phyloP scores from a whole-genome alignment of 2,329 filamentous ascomycete genomes.

The Akanthomyces lecanii region DNA sequence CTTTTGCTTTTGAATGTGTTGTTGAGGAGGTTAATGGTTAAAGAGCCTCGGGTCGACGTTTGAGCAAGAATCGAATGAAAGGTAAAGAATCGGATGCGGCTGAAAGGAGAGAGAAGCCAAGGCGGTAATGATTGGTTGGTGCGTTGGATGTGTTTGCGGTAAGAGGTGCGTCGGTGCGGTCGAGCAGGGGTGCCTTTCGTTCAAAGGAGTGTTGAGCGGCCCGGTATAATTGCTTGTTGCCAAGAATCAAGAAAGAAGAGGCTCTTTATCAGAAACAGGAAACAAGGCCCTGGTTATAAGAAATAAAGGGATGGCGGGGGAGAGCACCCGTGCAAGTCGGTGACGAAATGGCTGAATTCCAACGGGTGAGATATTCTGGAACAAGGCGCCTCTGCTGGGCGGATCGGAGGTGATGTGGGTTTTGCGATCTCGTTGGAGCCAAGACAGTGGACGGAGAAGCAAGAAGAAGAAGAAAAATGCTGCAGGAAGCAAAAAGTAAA shows the following conservation, averaged over 20 bases:
- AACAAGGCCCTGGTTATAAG: neutral
- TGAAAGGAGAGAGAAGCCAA: neutral
- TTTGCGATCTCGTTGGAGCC: neutral
- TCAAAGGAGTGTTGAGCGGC: no score
- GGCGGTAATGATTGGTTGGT: conserved; percentile 4
- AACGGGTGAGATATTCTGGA: conserved; percentile 13
- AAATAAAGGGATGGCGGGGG: neutral
- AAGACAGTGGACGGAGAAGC: no score
- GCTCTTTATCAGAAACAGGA: neutral
- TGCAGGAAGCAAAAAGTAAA: neutral
- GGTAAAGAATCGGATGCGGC: neutral
- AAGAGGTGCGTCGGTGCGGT: conserved; percentile 2
- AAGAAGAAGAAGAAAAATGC: no score
- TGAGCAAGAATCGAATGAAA: neutral
- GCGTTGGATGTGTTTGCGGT: conserved; percentile 7
- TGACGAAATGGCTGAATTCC: conserved; percentile 11
- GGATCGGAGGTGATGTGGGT: neutral
- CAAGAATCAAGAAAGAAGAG: neutral
- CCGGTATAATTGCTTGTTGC: neutral
- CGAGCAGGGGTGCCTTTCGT: neutral
- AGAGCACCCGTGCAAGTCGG: neutral
- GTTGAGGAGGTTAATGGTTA: neutral
- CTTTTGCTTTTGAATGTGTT: neutral
- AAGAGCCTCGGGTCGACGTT: neutral
- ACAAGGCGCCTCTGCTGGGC: conserved; percentile 1